Conservation (phyloP, 352 stramenopile species). For the Phytophthora tubulina region DNA sequence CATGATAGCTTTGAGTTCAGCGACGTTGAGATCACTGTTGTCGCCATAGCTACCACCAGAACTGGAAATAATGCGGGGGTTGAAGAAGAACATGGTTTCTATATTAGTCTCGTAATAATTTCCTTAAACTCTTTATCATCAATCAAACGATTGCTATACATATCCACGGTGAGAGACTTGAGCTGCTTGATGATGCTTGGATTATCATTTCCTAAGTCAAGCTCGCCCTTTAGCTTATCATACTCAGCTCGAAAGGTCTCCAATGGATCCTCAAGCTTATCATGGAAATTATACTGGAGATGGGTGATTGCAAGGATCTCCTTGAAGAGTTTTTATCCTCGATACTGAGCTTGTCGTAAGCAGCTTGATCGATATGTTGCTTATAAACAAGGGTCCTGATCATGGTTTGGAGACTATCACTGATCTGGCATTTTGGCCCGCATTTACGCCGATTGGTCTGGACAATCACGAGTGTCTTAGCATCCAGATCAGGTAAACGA, state of each 20-base stretch:
- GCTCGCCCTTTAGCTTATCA: constrained; percentile 17
- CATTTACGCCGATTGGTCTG: constrained; percentile 16
- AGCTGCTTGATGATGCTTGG: neutral
- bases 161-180: neutral
- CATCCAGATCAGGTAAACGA: constrained; percentile 12
- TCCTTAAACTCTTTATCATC: no score
- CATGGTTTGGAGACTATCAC: constrained; percentile 24
- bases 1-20: no score
- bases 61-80: no score
- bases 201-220: constrained; percentile 3
- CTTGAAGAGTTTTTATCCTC: constrained; percentile 27
- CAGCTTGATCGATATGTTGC: constrained; percentile 16
- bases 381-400: constrained; percentile 20
- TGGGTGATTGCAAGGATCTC: constrained; percentile 18
- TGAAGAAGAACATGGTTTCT: no score
- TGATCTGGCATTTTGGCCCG: constrained; percentile 15
- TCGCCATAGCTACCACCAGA: no score
- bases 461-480: constrained; percentile 20
- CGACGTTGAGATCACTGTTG: no score
- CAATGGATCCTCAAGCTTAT: constrained; percentile 10
- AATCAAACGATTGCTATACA: no score
- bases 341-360: constrained; percentile 27
- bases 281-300: constrained; percentile 16
- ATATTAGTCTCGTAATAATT: no score
- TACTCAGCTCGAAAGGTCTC: constrained; percentile 10